These are phyloP conservation scores for Penicillium sclerotigenum DNA, from an alignment of 2,329 filamentous ascomycete genomes.

Conservation along the genomic window DNA sequence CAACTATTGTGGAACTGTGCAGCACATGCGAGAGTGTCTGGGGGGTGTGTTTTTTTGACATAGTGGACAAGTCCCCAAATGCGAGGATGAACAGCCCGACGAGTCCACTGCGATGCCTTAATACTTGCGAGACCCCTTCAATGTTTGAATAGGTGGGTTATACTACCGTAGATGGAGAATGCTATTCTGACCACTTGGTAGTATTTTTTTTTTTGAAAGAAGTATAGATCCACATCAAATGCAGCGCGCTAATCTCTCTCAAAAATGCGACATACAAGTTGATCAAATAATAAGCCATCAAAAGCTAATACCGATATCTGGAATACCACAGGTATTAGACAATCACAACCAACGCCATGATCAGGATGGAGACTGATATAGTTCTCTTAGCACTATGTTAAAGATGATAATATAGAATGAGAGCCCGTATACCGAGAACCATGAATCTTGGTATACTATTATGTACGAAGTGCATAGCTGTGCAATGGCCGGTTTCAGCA, in stretches of 20 bases:
- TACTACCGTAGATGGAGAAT: neutral
- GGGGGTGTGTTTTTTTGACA: neutral
- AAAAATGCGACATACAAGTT: neutral
- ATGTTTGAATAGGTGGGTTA: neutral
- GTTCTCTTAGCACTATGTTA: neutral
- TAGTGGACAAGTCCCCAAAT: neutral
- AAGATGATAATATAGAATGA: neutral
- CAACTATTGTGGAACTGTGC: neutral
- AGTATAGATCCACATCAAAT: neutral
- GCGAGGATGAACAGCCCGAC: neutral
- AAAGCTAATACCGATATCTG: neutral
- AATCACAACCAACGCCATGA: neutral
- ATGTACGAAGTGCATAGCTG: neutral
- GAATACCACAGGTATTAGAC: neutral
- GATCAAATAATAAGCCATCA: neutral
- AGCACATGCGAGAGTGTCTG: neutral
- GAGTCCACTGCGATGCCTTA: neutral
- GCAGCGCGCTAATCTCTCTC: too few relatives aligned
- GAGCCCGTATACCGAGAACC: neutral
- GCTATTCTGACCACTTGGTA: neutral
- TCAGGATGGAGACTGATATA: neutral
- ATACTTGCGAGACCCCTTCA: neutral
- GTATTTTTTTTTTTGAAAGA: neutral
- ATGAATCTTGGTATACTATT: neutral
- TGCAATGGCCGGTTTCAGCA: neutral